Evolutionary conservation across 163 green algal genomes (phyloP), one percentile per base, ranked within the genome.

Genomic region (Chlorella variabilis): DNA sequence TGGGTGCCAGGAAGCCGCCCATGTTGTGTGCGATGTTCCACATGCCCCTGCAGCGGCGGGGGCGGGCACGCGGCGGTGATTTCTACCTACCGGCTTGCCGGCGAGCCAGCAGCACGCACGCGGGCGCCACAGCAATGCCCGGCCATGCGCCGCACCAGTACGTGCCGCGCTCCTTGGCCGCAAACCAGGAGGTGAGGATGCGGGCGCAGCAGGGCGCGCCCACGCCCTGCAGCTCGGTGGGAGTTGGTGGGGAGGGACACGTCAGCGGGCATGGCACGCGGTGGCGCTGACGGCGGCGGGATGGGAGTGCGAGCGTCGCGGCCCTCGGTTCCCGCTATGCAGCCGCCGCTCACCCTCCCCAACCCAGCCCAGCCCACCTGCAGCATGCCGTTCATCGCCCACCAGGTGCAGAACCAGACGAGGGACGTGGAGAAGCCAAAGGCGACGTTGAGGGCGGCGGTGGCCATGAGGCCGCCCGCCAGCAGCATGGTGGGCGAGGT

Each of bases 1-100:
- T 92, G 51, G 96, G 96, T 21, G 96, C 96, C 31, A 90, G 80
- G 86, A 99, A 99, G 67, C 96, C 96, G 23, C 96, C 96, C 81
- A 98, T 88, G 89, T 98, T 98, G 88, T 98, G 96, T 21, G 96
- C 96, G 84, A 99, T 98, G 88, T 98, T 98, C 96, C 94, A 98
- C 93, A 98, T 98, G 81, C 92, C 85, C 66, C 36, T 48, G 78
- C 71, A 13, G 65, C 89, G 91, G 89, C 91, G 93, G 75, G 92
- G 58, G 11, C 25, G n/a, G n/a, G n/a, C n/a, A n/a, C n/a, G n/a
- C n/a, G n/a, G n/a, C n/a, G n/a, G n/a, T n/a, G n/a, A n/a, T n/a
- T n/a, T n/a, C n/a, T n/a, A n/a, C n/a, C n/a, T n/a, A n/a, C n/a
- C n/a, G n/a, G n/a, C n/a, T n/a, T n/a, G n/a, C 45, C 45, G 11